Percentiles rank a stretch among this genome's conserved stretches.
Evolutionary conservation across 768 basidiomycete species (phyloP).

Genomic region (Psilocybe tampanensis): DNA sequence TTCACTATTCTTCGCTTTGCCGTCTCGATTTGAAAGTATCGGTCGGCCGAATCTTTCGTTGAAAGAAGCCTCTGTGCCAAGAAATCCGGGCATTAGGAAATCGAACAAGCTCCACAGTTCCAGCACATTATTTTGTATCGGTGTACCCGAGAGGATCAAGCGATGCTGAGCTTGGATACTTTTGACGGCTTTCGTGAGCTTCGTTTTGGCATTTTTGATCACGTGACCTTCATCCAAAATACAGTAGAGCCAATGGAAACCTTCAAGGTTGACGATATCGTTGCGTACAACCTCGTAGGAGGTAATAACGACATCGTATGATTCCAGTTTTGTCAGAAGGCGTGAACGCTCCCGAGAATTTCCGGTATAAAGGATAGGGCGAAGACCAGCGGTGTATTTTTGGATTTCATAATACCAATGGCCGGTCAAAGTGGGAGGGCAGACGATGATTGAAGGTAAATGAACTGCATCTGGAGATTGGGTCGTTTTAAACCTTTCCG

Average conservation of each 20-base stretch:
- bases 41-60: constrained; percentile 96
- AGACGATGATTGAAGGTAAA: constrained; percentile 92
- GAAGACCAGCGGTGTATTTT: constrained; percentile 86
- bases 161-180: constrained; percentile 88
- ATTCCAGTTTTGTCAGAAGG: constrained; percentile 63
- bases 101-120: constrained; percentile 99
- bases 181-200: constrained; percentile 96
- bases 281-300: constrained; percentile 98
- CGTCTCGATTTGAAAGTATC: constrained; percentile 92
- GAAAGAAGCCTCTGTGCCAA: constrained; percentile 94
- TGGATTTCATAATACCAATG: constrained; percentile 99
- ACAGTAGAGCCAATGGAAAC: constrained; percentile 90
- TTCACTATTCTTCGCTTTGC: constrained; percentile 93
- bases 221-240: constrained; percentile 98
- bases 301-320: constrained; percentile 91
- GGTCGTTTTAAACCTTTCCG: constrained; percentile 64
- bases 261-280: constrained; percentile 77
- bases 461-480: constrained; percentile 77
- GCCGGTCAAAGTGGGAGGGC: constrained; percentile 96
- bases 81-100: constrained; percentile 98
- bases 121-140: constrained; percentile 98
- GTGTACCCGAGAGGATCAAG: constrained; percentile 93
- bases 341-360: constrained; percentile 78
- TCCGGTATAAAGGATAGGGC: constrained; percentile 88
- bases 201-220: constrained; percentile 99